phyloP scores from a whole-genome alignment of 192 early-diverging fungal genomes.

The Mortierella hygrophila region DNA sequence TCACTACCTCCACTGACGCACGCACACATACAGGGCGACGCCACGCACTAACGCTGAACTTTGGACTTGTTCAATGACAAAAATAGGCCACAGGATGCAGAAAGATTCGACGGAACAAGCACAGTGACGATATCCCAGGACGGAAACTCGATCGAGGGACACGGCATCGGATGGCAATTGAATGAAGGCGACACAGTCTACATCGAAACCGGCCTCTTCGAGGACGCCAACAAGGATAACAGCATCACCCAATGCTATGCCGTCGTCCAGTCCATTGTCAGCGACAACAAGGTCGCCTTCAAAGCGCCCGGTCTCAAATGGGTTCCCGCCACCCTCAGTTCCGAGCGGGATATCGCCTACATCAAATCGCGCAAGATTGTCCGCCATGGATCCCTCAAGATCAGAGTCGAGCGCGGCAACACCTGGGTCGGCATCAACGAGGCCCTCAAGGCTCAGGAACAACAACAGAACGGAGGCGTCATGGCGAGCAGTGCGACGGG shows the following conservation, averaged over 20 bases:
- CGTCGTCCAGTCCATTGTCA: constrained; percentile 39
- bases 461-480: constrained; percentile 19
- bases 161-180: constrained; percentile 44
- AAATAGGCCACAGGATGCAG: constrained; percentile 57
- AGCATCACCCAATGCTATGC: constrained; percentile 53
- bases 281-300: constrained; percentile 37
- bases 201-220: constrained; percentile 53
- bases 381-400: constrained; percentile 44
- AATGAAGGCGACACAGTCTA: constrained; percentile 54
- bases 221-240: constrained; percentile 36
- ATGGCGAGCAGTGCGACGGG: constrained; percentile 39
- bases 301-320: constrained; percentile 58
- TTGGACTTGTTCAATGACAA: not conserved
- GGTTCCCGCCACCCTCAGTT: constrained; percentile 42
- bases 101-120: constrained; percentile 35
- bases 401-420: constrained; percentile 58
- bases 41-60: not conserved
- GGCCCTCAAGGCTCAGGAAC: constrained; percentile 27
- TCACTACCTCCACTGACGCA: not conserved
- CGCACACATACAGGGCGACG: not conserved
- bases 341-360: constrained; percentile 48
- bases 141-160: constrained; percentile 38
- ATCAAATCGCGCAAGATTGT: constrained; percentile 57
- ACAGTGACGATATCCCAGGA: constrained; percentile 50
- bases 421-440: constrained; percentile 52